These are phyloP conservation scores for Peronosclerospora sorghi DNA, from an alignment of 352 stramenopile species.

Conservation along the genomic window DNA sequence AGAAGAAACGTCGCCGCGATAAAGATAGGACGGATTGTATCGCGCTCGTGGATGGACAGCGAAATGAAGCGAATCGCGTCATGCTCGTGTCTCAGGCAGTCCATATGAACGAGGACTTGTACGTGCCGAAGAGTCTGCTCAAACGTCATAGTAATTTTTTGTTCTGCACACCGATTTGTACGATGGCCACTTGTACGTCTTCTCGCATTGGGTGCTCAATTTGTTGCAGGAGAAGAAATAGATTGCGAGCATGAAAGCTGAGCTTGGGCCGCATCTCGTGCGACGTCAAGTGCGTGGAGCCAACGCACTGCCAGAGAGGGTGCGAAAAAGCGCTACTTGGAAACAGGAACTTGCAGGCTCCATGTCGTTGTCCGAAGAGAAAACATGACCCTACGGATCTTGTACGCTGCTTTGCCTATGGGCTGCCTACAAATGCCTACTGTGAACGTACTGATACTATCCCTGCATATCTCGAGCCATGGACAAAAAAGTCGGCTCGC, in stretches of 20 bases:
- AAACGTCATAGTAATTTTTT: conserved; percentile 60
- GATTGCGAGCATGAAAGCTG: conserved; percentile 76
- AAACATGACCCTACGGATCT: conserved; percentile 49
- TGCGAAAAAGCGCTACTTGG: no score
- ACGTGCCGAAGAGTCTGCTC: conserved; percentile 63
- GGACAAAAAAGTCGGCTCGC: no score
- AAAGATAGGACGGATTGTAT: no score
- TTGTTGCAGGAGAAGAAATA: no score
- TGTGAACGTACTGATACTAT: no score
- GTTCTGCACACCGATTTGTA: conserved; percentile 73
- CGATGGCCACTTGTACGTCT: conserved; percentile 79
- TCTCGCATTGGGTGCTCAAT: conserved; percentile 82
- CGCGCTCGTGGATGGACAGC: conserved; percentile 35
- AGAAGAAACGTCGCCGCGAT: no score
- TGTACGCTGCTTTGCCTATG: conserved; percentile 42
- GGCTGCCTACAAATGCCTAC: no score
- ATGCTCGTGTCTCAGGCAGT: conserved; percentile 66
- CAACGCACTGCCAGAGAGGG: conserved; percentile 35
- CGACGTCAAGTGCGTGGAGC: conserved; percentile 64
- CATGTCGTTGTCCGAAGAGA: conserved; percentile 44
- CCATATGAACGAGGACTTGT: conserved; percentile 76
- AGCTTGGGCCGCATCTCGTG: conserved; percentile 67
- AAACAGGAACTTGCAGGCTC: conserved; percentile 52
- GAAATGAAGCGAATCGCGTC: conserved; percentile 34
- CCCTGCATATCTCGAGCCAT: no score